Evolutionary conservation across 495 filamentous ascomycete genomes (phyloP).

Genomic region (Amphirosellinia nigrospora): DNA sequence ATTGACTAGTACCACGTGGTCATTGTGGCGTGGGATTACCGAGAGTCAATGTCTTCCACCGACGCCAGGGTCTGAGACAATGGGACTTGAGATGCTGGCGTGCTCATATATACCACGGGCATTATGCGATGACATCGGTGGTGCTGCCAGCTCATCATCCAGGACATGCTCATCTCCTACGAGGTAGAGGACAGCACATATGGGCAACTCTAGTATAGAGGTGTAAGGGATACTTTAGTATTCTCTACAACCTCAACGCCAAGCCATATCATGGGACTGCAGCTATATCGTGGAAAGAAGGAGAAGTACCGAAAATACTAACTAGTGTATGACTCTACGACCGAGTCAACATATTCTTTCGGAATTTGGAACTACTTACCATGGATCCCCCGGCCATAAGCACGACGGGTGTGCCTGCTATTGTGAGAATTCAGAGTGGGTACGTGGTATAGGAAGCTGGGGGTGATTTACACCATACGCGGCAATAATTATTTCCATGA

Average conservation of each 20-base stretch:
- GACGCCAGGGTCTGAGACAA: not conserved
- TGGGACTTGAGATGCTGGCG: not conserved
- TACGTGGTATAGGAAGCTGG: not conserved
- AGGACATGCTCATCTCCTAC: not conserved
- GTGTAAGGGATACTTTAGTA: not conserved
- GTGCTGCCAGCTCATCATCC: not conserved
- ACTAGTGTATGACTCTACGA: not conserved
- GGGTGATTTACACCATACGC: not conserved
- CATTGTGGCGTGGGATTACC: not conserved
- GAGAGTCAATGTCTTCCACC: not conserved
- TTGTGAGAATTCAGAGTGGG: not conserved
- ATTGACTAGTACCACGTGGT: slow-evolving; percentile 23
- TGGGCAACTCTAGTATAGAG: not conserved
- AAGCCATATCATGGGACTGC: not conserved
- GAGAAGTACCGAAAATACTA: not conserved
- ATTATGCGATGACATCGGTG: not conserved
- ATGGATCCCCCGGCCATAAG: no score
- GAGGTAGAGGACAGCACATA: not conserved
- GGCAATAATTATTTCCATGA: not conserved
- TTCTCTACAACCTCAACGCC: not conserved
- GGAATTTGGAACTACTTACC: not conserved
- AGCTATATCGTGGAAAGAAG: not conserved
- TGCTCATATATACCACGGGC: not conserved
- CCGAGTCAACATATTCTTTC: not conserved
- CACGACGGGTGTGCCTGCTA: not conserved